phyloP scores from a whole-genome alignment of 192 early-diverging fungal genomes.

The Backusella liffmaniae region DNA sequence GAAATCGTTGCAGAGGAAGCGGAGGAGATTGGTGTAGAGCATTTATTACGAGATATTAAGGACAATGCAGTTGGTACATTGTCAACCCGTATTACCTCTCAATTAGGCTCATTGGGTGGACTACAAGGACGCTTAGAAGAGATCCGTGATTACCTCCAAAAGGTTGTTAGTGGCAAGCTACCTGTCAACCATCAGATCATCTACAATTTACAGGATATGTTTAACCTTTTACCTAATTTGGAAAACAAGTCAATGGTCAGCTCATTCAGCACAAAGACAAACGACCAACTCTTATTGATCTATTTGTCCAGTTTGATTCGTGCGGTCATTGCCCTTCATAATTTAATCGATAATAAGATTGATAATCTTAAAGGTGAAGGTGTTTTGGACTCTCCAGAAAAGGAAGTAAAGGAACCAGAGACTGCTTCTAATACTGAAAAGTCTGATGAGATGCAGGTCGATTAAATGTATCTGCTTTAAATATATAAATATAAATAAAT shows the following conservation, averaged over 20 bases:
- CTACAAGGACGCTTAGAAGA: conserved; percentile 83
- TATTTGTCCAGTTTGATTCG: conserved; percentile 92
- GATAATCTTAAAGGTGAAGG: conserved; percentile 75
- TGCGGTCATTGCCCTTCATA: conserved; percentile 94
- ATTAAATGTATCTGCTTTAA: not conserved
- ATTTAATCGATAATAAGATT: conserved; percentile 97
- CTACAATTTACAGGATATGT: conserved; percentile 98
- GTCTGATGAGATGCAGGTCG: conserved; percentile 6
- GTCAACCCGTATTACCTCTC: conserved; percentile 89
- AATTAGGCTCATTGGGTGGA: conserved; percentile 90
- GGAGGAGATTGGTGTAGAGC: conserved; percentile 99
- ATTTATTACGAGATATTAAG: conserved; percentile 97
- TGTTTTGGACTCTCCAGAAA: conserved; percentile 10
- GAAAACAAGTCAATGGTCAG: conserved; percentile 73
- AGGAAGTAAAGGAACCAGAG: conserved; percentile 9
- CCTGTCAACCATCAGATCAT: conserved; percentile 97
- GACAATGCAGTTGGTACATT: conserved; percentile 95
- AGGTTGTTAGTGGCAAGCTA: conserved; percentile 81
- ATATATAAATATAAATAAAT: not conserved
- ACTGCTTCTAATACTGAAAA: not conserved
- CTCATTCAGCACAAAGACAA: conserved; percentile 90
- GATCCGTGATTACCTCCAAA: conserved; percentile 84
- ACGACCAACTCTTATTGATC: conserved; percentile 94
- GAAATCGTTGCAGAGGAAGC: conserved; percentile 98
- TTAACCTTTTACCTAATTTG: conserved; percentile 95